Evolutionary conservation across 176 grass and related monocot genomes (phyloP).

Genomic region (Eremochloa ophiuroides): DNA sequence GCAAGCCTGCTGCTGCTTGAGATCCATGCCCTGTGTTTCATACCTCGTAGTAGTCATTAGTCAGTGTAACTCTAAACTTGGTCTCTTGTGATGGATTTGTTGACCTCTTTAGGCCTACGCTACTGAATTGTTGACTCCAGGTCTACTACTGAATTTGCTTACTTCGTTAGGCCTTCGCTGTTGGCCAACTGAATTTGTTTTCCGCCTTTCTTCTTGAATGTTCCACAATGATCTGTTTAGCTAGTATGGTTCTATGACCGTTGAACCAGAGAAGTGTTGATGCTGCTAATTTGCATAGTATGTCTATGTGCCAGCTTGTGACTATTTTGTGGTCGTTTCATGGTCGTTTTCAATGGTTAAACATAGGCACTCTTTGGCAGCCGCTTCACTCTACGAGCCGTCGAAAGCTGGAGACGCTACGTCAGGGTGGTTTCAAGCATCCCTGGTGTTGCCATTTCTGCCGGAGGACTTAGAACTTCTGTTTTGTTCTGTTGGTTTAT

Average conservation of each 20-base stretch:
- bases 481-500: neutral
- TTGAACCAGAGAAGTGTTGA: neutral
- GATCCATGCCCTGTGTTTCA: slow-evolving; percentile 13
- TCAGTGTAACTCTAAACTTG: neutral
- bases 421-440: no score
- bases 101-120: slow-evolving; percentile 6
- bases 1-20: slow-evolving; percentile 35
- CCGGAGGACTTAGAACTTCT: no score
- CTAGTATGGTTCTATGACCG: neutral
- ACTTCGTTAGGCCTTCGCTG: neutral
- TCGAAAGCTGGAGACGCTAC: no score
- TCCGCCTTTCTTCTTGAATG: neutral
- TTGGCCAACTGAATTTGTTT: neutral
- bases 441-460: no score
- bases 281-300: neutral
- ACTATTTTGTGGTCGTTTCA: neutral
- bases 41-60: slow-evolving; percentile 3
- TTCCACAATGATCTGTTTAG: neutral
- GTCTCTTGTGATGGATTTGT: slow-evolving; percentile 8
- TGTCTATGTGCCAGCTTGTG: neutral
- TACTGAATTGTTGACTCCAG: neutral
- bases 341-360: neutral
- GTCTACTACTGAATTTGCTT: neutral
- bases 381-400: neutral
- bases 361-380: neutral